Evolutionary conservation across 345 rosid genomes (phyloP).

Genomic region (Lepidium didymum): DNA sequence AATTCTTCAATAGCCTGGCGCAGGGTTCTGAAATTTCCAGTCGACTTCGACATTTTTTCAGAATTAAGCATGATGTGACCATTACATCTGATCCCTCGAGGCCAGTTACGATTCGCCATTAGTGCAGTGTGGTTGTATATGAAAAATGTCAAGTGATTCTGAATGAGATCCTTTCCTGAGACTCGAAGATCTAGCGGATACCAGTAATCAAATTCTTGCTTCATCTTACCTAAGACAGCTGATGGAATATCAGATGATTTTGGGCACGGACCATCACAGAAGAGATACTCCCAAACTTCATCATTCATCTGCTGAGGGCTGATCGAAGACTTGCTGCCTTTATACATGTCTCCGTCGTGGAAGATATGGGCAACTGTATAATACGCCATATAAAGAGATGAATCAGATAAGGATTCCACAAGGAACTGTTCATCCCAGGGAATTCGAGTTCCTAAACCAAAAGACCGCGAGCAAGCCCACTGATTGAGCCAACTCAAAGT

Average conservation of each 20-base stretch:
- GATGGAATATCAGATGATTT: slow-evolving; percentile 51
- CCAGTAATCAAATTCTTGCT: slow-evolving; percentile 95
- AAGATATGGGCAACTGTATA: slow-evolving; percentile 82
- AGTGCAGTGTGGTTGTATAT: slow-evolving; percentile 85
- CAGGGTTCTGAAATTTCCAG: slow-evolving; percentile 89
- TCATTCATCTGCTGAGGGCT: slow-evolving; percentile 76
- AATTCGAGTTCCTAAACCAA: slow-evolving; percentile 95
- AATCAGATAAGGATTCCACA: slow-evolving; percentile 89
- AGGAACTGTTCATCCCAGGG: slow-evolving; percentile 94
- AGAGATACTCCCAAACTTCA: slow-evolving; percentile 83
- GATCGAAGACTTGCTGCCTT: slow-evolving; percentile 38
- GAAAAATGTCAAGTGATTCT: slow-evolving; percentile 84
- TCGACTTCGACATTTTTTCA: slow-evolving; percentile 95
- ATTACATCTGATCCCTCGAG: slow-evolving; percentile 88
- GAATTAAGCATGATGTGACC: slow-evolving; percentile 95
- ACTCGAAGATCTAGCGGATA: slow-evolving; percentile 94
- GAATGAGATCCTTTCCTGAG: slow-evolving; percentile 95
- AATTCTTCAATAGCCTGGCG: slow-evolving; percentile 77
- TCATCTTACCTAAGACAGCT: slow-evolving; percentile 65
- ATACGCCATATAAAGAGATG: slow-evolving; percentile 89
- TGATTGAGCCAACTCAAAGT: slow-evolving; percentile 93
- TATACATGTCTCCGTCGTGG: slow-evolving; percentile 77
- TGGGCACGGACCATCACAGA: slow-evolving; percentile 71
- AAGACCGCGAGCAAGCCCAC: slow-evolving; percentile 99
- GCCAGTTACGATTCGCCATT: slow-evolving; percentile 76